A percentile compares a stretch with the other conserved stretches of the same genome.
Evolutionary conservation across 257 asterid genomes (phyloP).

Genomic region (Ajuga chamaepitys): DNA sequence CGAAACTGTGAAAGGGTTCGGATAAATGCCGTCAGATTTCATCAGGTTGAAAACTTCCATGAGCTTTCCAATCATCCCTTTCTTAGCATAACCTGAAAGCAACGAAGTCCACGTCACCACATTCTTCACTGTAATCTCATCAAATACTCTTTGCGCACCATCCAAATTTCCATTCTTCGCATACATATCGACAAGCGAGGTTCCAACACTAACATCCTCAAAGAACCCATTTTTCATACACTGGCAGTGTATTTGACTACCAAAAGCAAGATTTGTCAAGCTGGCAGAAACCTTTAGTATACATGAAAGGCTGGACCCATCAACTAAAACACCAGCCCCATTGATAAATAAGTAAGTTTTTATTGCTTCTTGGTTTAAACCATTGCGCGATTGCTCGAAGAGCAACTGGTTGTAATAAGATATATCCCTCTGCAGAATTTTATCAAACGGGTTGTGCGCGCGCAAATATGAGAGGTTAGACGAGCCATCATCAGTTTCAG

Average conservation of each 20-base stretch:
- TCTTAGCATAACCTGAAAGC: conserved; percentile 56
- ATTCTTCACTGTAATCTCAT: conserved; percentile 63
- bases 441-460: conserved; percentile 47
- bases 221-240: conserved; percentile 62
- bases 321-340: conserved; percentile 38
- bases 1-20: conserved; percentile 74
- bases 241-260: conserved; percentile 66
- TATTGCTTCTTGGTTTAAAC: conserved; percentile 43
- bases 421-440: conserved; percentile 35
- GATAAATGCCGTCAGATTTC: conserved; percentile 51
- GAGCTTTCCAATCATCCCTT: conserved; percentile 34
- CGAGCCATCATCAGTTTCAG: neutral
- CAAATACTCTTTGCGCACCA: conserved; percentile 57
- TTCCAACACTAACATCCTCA: conserved; percentile 72
- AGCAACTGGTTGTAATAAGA: conserved; percentile 55
- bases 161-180: conserved; percentile 45
- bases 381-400: conserved; percentile 49
- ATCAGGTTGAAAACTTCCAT: conserved; percentile 40
- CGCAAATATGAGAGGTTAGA: neutral
- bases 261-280: conserved; percentile 31
- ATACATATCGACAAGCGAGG: conserved; percentile 79
- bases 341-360: conserved; percentile 41
- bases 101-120: conserved; percentile 91
- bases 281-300: conserved; percentile 59
- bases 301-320: conserved; percentile 63